Percentiles rank a stretch among this genome's conserved stretches.
These are phyloP conservation scores for Zoysia japonica DNA, from an alignment of 176 grass and related monocot species.

Conservation along the genomic window DNA sequence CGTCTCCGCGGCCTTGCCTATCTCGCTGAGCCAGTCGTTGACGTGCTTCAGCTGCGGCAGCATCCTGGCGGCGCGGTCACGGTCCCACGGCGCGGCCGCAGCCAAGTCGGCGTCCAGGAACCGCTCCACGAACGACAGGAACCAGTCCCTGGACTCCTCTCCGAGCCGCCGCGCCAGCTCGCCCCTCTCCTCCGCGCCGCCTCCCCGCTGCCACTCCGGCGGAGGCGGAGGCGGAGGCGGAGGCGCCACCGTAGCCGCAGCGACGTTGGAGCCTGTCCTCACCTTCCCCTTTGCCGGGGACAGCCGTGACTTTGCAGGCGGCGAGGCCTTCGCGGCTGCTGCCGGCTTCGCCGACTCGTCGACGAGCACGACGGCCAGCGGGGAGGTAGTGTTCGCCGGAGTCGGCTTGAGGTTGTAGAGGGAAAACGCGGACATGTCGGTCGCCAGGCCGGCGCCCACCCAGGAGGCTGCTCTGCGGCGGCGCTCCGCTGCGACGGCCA, in stretches of 20 bases:
- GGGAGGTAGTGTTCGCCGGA: constrained; percentile 20
- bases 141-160: constrained; percentile 72
- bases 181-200: constrained; percentile 60
- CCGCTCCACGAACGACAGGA: constrained; percentile 88
- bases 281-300: constrained; percentile 47
- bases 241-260: background rate
- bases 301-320: constrained; percentile 50
- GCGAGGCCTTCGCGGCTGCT: constrained; percentile 41
- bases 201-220: constrained; percentile 65
- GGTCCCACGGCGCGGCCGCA: constrained; percentile 56
- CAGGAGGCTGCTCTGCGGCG: constrained; percentile 63
- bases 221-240: constrained; percentile 26
- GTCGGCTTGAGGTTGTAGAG: constrained; percentile 61
- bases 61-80: constrained; percentile 71
- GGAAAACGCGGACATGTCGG: constrained; percentile 76
- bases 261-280: constrained; percentile 16
- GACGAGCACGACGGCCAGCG: constrained; percentile 50
- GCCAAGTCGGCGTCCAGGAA: constrained; percentile 79
- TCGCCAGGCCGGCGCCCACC: constrained; percentile 75
- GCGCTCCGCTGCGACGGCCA: constrained; percentile 50
- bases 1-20: constrained; percentile 45
- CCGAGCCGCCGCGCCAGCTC: constrained; percentile 65
- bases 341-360: constrained; percentile 49
- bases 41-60: constrained; percentile 90
- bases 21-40: constrained; percentile 88